These are phyloP conservation scores for Penicillium lividum DNA, from an alignment of 495 filamentous ascomycete species.

Conservation along the genomic window DNA sequence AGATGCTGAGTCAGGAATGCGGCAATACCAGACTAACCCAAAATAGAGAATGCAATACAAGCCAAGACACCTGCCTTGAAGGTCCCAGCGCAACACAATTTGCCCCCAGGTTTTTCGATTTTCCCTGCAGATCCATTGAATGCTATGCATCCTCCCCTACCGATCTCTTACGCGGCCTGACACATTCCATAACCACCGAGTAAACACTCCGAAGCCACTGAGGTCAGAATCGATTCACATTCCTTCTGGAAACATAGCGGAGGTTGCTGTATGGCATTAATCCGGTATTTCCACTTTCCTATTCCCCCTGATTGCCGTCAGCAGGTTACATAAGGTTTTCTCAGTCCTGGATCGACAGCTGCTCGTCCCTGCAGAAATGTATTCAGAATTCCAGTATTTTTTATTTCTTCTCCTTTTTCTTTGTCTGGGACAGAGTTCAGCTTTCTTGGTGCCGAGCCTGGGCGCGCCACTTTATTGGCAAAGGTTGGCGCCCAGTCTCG, in stretches of 20 bases:
- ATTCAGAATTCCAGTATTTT: background rate
- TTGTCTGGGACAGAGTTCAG: background rate
- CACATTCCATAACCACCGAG: conserved; percentile 8
- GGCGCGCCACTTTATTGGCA: background rate
- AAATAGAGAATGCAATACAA: background rate
- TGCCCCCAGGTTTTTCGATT: background rate
- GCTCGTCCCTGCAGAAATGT: conserved; percentile 8
- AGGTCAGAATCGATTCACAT: conserved; percentile 1
- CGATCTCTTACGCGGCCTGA: conserved; percentile 4
- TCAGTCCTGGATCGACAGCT: conserved; percentile 7
- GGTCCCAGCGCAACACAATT: background rate
- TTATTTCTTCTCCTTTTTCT: background rate
- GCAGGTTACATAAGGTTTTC: conserved; percentile 1
- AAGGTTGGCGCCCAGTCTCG: conserved; percentile 4
- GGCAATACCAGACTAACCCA: background rate
- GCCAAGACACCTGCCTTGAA: background rate
- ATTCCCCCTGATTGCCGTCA: background rate
- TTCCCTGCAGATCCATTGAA: conserved; percentile 1
- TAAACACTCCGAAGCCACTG: conserved; percentile 11
- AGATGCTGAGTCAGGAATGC: background rate
- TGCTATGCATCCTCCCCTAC: background rate
- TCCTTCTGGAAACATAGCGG: conserved; percentile 9
- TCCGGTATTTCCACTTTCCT: background rate
- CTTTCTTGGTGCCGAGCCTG: conserved; percentile 1
- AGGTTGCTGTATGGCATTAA: conserved; percentile 5